Percentiles rank a stretch among this genome's conserved stretches.
phyloP scores from a whole-genome alignment of 2,329 filamentous ascomycete species.

The Fusarium cicatricum region DNA sequence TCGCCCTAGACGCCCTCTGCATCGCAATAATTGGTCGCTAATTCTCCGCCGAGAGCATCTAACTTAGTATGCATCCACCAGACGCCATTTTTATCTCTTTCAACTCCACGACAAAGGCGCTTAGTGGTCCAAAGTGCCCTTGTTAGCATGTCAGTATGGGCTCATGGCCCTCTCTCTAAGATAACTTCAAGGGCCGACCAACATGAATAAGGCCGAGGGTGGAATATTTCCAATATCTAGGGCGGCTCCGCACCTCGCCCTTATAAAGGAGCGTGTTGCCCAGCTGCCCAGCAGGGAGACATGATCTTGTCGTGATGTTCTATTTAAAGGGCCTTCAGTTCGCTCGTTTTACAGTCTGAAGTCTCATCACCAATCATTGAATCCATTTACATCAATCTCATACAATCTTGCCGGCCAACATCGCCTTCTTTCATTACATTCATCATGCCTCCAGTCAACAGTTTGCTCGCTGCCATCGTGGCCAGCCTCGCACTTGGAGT shows the following conservation, averaged over 20 bases:
- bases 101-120: constrained; percentile 4
- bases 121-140: constrained; percentile 14
- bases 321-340: constrained; percentile 33
- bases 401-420: neutral
- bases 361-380: constrained; percentile 5
- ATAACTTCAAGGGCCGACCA: constrained; percentile 12
- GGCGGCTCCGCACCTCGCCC: constrained; percentile 15
- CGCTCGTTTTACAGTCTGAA: constrained; percentile 20
- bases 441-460: constrained; percentile 25
- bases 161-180: constrained; percentile 16
- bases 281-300: constrained; percentile 8
- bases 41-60: neutral
- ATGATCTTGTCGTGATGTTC: constrained; percentile 3
- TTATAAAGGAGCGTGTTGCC: constrained; percentile 30
- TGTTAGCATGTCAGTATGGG: constrained; percentile 8
- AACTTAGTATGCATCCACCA: neutral
- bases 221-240: constrained; percentile 30
- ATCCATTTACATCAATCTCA: constrained; percentile 3
- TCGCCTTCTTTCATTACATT: neutral
- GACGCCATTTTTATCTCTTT: neutral
- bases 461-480: constrained; percentile 24
- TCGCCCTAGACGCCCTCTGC: constrained; percentile 5
- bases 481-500: constrained; percentile 21
- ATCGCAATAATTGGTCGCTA: constrained; percentile 21
- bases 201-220: constrained; percentile 6